phyloP scores from a whole-genome alignment of 768 basidiomycete genomes.

The Gymnopilus junonius region DNA sequence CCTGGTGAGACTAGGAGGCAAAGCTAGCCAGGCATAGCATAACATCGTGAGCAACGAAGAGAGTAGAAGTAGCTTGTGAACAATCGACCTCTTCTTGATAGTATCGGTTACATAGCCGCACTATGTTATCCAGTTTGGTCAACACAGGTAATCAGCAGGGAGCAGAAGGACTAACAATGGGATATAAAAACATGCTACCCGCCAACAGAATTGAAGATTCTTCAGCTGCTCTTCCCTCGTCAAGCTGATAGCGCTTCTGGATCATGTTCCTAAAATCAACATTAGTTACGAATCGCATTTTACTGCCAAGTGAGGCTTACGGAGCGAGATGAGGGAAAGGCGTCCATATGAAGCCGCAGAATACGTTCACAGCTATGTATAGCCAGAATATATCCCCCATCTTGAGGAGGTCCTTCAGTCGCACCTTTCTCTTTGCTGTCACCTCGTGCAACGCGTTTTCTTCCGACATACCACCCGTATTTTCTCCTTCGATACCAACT shows the following conservation, averaged over 20 bases:
- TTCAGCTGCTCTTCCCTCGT: constrained; percentile 13
- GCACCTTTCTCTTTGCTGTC: constrained; percentile 8
- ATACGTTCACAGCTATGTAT: constrained; percentile 15
- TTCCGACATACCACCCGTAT: neutral
- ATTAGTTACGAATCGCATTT: neutral
- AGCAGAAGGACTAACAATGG: neutral
- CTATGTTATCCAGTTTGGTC: neutral
- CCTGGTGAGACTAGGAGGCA: constrained; percentile 4
- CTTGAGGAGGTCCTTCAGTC: constrained; percentile 6
- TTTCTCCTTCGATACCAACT: constrained; percentile 2
- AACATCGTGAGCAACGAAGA: constrained; percentile 13
- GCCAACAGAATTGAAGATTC: constrained; percentile 14
- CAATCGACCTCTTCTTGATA: constrained; percentile 13
- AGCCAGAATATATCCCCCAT: constrained; percentile 18
- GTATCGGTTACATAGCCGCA: constrained; percentile 13
- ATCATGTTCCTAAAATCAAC: constrained; percentile 7
- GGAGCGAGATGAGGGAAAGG: constrained; percentile 17
- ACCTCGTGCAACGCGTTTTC: constrained; percentile 9
- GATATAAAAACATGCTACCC: constrained; percentile 13
- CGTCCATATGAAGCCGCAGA: constrained; percentile 16
- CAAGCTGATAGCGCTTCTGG: constrained; percentile 8
- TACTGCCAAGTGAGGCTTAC: neutral
- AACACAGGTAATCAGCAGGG: too few relatives aligned
- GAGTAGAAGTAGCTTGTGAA: constrained; percentile 14
- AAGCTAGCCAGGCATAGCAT: constrained; percentile 13